phyloP scores from a whole-genome alignment of 169 alveolate genomes.

The Cryptosporidium ryanae region DNA sequence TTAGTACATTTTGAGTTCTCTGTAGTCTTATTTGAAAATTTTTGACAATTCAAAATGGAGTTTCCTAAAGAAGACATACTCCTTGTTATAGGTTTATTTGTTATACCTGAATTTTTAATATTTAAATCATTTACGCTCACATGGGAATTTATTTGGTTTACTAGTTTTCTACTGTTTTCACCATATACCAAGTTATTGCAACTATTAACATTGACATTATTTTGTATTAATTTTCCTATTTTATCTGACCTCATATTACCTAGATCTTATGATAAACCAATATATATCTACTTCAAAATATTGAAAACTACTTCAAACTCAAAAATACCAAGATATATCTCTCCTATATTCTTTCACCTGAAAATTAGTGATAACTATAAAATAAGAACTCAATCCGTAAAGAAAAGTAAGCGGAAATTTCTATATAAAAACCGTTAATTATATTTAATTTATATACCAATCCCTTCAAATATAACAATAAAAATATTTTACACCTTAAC shows the following conservation, averaged over 20 bases:
- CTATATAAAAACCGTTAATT: not conserved
- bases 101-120: constrained; percentile 67
- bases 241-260: constrained; percentile 69
- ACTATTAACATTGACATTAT: constrained; percentile 13
- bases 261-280: not conserved
- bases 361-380: not conserved
- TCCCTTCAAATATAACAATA: not conserved
- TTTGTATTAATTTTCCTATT: constrained; percentile 36
- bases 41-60: constrained; percentile 4
- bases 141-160: constrained; percentile 52
- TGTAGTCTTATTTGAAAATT: constrained; percentile 3
- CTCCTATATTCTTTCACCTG: not conserved
- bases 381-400: not conserved
- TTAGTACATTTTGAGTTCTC: constrained; percentile 39
- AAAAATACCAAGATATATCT: not conserved
- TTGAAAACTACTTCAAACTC: too few relatives aligned
- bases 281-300: too few relatives aligned
- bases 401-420: constrained; percentile 4
- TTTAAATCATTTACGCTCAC: constrained; percentile 12
- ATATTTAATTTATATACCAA: not conserved
- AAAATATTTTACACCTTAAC: constrained; percentile 18
- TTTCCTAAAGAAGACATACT: constrained; percentile 69
- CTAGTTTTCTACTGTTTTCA: constrained; percentile 58
- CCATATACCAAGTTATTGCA: constrained; percentile 16
- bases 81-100: constrained; percentile 58